Conservation (phyloP, 257 asterid species). For the Datura wrightii region DNA sequence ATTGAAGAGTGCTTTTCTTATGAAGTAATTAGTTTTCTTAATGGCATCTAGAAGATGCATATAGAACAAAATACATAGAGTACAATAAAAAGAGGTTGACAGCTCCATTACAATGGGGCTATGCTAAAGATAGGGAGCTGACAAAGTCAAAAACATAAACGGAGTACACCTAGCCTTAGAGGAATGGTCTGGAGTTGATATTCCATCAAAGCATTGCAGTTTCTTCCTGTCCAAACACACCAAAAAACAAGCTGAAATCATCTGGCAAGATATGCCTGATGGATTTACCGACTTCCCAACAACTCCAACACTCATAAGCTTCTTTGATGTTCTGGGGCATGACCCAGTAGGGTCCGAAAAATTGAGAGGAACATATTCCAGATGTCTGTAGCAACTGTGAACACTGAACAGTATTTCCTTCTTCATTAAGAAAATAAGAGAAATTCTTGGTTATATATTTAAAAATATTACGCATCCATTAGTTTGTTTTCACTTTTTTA, state of each 20-base stretch:
- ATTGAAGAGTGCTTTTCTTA: not conserved
- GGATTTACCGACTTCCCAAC: not conserved
- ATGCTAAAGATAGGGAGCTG: not conserved
- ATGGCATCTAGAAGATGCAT: conserved; percentile 26
- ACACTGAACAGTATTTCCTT: not conserved
- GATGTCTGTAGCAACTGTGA: not conserved
- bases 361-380: not conserved
- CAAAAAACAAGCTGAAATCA: not conserved
- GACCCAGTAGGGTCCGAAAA: not conserved
- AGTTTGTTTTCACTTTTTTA: not conserved
- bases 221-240: not conserved
- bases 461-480: not conserved
- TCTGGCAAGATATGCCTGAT: not conserved
- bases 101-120: conserved; percentile 11
- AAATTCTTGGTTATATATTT: not conserved
- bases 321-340: not conserved
- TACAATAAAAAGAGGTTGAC: not conserved
- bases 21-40: not conserved
- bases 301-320: not conserved
- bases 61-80: not conserved
- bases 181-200: not conserved
- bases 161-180: not conserved
- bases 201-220: conserved; percentile 7
- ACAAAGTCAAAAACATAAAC: not conserved
- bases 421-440: conserved; percentile 24